Evolutionary conservation across 306 rosid species (phyloP).

Genomic region (Prinsepia uniflora): DNA sequence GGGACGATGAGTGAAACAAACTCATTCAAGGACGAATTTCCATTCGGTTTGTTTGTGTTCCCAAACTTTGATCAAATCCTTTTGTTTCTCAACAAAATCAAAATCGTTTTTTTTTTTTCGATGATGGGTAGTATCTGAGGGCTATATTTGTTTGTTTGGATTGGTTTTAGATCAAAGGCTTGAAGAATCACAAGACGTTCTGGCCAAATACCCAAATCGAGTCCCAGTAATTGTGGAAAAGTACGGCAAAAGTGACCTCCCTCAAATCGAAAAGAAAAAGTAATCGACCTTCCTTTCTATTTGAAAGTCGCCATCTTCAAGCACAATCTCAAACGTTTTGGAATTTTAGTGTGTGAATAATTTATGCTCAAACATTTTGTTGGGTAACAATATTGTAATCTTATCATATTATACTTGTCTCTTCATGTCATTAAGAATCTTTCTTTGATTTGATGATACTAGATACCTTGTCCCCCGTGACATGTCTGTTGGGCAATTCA

Average conservation of each 20-base stretch:
- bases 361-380: no score
- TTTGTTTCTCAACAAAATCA: not conserved
- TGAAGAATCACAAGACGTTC: constrained; percentile 36
- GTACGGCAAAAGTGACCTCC: constrained; percentile 53
- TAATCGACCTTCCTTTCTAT: constrained; percentile 20
- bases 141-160: not conserved
- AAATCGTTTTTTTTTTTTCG: not conserved
- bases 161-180: constrained; percentile 34
- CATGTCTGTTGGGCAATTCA: constrained; percentile 71
- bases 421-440: no score
- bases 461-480: constrained; percentile 86
- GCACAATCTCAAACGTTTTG: no score
- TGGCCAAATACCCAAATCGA: constrained; percentile 42
- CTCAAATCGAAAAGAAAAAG: constrained; percentile 79
- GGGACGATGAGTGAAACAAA: constrained; percentile 20
- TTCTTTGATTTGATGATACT: not conserved
- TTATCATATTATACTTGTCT: no score
- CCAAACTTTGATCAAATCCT: not conserved
- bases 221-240: constrained; percentile 54
- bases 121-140: not conserved
- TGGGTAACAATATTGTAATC: no score
- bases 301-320: no score
- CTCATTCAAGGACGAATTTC: constrained; percentile 34
- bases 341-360: no score
- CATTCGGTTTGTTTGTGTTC: constrained; percentile 23